Base-by-base conservation (phyloP, 805 yeast genomes). In the Ogataea henricii region DNA sequence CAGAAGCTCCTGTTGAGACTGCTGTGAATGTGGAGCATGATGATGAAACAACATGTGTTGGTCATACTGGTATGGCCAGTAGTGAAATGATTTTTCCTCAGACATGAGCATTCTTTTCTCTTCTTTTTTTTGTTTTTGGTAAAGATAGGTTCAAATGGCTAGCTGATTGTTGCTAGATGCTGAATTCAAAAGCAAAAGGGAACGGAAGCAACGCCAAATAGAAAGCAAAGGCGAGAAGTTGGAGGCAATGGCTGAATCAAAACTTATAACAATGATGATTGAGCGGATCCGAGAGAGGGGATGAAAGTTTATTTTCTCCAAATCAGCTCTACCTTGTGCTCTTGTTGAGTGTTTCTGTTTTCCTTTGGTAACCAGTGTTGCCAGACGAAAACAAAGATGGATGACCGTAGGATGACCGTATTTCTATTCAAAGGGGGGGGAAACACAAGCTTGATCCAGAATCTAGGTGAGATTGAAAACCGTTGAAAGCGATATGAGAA, bases 41-140 rank as follows among this genome's bases (percentile, higher is more conserved):
- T 46, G 47, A 39, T 37, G 49, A 4, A 47, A 14, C 13, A 41
- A 14, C 1, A 20, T 34, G 22, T 45, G 46, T 23, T 49, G 53
- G 17, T 53, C 56, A 29, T 46, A 43, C 29, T 49, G 52, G 36
- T 39, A 33, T 9, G 47, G 50, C 56, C 56, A 53, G 41, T 48
- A 46, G 21, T 51, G 52, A 22, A 38, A 43, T 37, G 49, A n/a
- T 27, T 46, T 46, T 22, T 49, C 53, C 30, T 53, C 56, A 47
- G 56, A 43, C 49, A 48, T 49, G 37, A 49, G 49, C 56, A 53
- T 53, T 77, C 46, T 50, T 38, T 17, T 39, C n/a, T 36, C 18
- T 36, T n/a, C 10, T 36, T 36, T 22, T 13, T 12, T 13, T 14
- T n/a, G 29, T 20, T n/a, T n/a, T n/a, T 25, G 21, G 13, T 6